These are phyloP conservation scores for Vigna unguiculata DNA, from an alignment of 306 rosid genomes.

Conservation along the genomic window DNA sequence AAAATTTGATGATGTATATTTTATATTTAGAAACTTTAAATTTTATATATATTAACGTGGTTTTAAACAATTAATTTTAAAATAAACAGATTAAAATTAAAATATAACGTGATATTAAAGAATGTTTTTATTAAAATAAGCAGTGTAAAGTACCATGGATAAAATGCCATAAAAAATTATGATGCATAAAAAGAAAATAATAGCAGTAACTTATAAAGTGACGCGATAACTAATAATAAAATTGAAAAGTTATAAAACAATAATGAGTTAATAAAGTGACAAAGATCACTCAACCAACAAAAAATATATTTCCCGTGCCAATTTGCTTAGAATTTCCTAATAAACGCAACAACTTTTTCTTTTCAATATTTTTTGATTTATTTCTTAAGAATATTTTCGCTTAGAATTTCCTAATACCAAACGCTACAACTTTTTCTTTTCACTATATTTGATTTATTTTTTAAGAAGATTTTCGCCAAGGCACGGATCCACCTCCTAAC, in stretches of 20 bases:
- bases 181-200: background rate
- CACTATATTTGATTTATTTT: background rate
- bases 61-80: too few species aligned
- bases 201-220: background rate
- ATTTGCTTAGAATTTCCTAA: background rate
- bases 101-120: too few species aligned
- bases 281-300: background rate
- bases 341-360: background rate
- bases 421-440: background rate
- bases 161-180: background rate
- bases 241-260: background rate
- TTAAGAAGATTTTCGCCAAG: background rate
- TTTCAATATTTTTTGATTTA: background rate
- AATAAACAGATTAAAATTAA: too few species aligned
- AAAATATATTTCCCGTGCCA: background rate
- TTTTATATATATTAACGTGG: too few species aligned
- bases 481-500: conserved; percentile 6
- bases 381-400: conserved; percentile 4
- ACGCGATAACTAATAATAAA: background rate
- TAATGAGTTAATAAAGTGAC: background rate
- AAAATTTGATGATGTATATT: too few species aligned
- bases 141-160: background rate
- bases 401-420: background rate
- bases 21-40: too few species aligned
- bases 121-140: background rate